phyloP scores from a whole-genome alignment of 441 rosid genomes.

The Croton setiger region DNA sequence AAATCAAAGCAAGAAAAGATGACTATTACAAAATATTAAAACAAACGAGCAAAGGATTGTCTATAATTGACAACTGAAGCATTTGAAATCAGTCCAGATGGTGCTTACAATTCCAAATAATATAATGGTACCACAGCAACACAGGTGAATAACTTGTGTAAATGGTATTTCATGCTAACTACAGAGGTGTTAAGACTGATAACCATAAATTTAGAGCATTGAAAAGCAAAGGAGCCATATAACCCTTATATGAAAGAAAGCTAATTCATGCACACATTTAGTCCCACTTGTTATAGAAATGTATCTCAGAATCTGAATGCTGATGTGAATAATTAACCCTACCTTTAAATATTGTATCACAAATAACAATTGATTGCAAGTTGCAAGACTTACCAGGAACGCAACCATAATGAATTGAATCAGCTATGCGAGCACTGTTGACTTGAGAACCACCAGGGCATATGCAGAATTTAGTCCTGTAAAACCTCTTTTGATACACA shows the following conservation, averaged over 20 bases:
- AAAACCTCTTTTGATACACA: constrained; percentile 89
- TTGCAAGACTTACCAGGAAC: constrained; percentile 61
- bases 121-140: neutral
- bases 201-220: neutral
- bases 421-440: constrained; percentile 92
- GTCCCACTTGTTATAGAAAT: neutral
- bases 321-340: neutral
- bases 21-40: neutral
- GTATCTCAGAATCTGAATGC: neutral
- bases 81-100: neutral
- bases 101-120: neutral
- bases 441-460: constrained; percentile 99
- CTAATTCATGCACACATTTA: neutral
- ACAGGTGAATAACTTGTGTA: neutral
- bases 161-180: neutral
- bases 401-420: constrained; percentile 95
- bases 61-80: neutral
- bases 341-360: neutral
- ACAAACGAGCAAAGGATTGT: neutral
- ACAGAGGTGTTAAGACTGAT: neutral
- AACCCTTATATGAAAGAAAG: neutral
- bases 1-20: neutral
- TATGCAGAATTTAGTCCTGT: constrained; percentile 83
- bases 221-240: neutral
- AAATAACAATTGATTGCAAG: neutral